Percentiles rank a stretch among this genome's conserved stretches.
Evolutionary conservation across 164 flowering plant species (phyloP).

Genomic region (Liquidambar formosana): DNA sequence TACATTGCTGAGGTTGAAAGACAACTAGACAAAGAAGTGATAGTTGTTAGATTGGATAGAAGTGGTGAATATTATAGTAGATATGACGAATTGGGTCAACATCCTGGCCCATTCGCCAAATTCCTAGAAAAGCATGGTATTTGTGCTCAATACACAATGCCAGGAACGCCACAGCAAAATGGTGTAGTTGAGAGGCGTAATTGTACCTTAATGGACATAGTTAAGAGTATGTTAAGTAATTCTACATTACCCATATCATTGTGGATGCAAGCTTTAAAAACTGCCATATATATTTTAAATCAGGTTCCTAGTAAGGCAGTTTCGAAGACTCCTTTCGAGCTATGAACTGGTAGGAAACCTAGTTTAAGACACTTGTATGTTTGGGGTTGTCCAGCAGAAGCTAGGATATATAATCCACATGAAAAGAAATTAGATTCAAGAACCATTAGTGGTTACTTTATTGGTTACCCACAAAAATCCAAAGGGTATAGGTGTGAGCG

Average conservation of each 20-base stretch:
- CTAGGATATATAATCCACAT: not conserved
- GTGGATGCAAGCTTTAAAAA: not conserved
- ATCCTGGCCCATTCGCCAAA: slow-evolving; percentile 8
- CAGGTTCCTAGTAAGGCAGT: slow-evolving; percentile 4
- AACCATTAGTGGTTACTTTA: not conserved
- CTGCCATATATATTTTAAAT: not conserved
- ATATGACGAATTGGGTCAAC: not conserved
- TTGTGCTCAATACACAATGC: slow-evolving; percentile 11
- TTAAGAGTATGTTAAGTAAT: slow-evolving; percentile 11
- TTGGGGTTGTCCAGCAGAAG: slow-evolving; percentile 5
- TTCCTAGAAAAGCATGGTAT: slow-evolving; percentile 3
- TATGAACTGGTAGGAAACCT: slow-evolving; percentile 2
- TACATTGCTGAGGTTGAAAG: not conserved
- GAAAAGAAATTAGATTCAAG: not conserved
- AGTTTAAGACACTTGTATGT: slow-evolving; percentile 7
- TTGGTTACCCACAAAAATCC: not conserved
- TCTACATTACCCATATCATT: not conserved
- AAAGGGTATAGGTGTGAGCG: not conserved
- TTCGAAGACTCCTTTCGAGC: slow-evolving; percentile 12
- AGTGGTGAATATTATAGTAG: not conserved
- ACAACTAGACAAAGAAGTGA: not conserved
- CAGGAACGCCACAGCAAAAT: slow-evolving; percentile 4
- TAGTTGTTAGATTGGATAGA: not conserved
- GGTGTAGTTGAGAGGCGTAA: slow-evolving; percentile 8
- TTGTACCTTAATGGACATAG: slow-evolving; percentile 1